Base-by-base conservation (phyloP, 306 rosid species). In the Aeschynomene evenia region DNA sequence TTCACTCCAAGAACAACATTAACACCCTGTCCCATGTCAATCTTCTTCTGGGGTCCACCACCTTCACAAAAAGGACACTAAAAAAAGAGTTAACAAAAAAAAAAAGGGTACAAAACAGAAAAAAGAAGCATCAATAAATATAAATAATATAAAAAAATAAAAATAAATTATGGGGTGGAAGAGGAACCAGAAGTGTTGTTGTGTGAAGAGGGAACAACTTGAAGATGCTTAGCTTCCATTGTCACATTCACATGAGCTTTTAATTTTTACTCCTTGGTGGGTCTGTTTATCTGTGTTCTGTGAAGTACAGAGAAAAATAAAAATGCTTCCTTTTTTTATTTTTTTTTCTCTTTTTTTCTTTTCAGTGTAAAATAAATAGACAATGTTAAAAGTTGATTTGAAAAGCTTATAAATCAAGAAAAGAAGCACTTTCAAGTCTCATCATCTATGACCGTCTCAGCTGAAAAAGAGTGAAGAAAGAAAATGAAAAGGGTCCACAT, bases 161-260 rank as follows among this genome's bases (percentile, higher is more conserved):
- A 70, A 57, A 57, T 13, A 11, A 9, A 4, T n/a, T 6, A 74
- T 72, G 58, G 73, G 33, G 76, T 34, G 68, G 78, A 57, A 76
- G 72, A 43, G 61, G 62, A 80, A 81, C 85, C 85, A 40, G 76
- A 40, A 4, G 29, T 72, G 69, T 28, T 72, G 69, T 28, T 66
- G 75, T 51, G 63, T 31, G 78, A 34, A 51, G 78, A 66, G 78
- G 81, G 81, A 80, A 75, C 81, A 80, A 24, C 18, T 19, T 19
- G 77, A 40, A 70, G 77, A 63, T 78, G 78, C 55, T 75, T 72
- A 22, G 69, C 79, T 72, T 81, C 79, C 85, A 76, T 81, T 45
- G 61, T 77, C 69, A 62, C 82, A 72, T 13, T 66, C 75, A 72
- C 24, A 61, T 52, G 52, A 76, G 65, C 65, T 50, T 24, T 24